phyloP scores from a whole-genome alignment of 2,329 filamentous ascomycete species.

The Penicillium sp. region DNA sequence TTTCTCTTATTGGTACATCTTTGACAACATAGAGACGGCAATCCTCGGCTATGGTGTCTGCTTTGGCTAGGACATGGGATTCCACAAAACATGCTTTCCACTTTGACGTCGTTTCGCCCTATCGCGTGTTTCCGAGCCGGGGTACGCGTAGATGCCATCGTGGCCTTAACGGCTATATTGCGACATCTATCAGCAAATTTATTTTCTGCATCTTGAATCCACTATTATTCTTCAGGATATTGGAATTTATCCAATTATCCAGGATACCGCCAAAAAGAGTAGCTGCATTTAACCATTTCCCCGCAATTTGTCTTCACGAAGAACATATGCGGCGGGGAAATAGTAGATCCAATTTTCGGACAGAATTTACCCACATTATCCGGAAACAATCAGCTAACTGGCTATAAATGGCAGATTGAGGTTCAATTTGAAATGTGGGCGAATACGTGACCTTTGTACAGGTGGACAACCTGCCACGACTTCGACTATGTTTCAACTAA shows the following conservation, averaged over 20 bases:
- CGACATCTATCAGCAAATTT: neutral
- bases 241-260: neutral
- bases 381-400: neutral
- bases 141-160: neutral
- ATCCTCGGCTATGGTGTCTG: no score
- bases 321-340: neutral
- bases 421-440: neutral
- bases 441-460: neutral
- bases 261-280: no score
- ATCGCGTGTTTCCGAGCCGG: neutral
- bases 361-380: conserved; percentile 4
- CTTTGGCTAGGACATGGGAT: no score
- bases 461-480: neutral
- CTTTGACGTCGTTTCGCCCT: no score
- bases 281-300: neutral
- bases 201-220: neutral
- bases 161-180: neutral
- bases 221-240: neutral
- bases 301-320: neutral
- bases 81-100: no score
- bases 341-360: neutral
- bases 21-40: no score
- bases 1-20: no score
- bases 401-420: neutral
- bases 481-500: neutral